phyloP scores from a whole-genome alignment of 2,329 filamentous ascomycete species.

The Paecilomyces variotii region DNA sequence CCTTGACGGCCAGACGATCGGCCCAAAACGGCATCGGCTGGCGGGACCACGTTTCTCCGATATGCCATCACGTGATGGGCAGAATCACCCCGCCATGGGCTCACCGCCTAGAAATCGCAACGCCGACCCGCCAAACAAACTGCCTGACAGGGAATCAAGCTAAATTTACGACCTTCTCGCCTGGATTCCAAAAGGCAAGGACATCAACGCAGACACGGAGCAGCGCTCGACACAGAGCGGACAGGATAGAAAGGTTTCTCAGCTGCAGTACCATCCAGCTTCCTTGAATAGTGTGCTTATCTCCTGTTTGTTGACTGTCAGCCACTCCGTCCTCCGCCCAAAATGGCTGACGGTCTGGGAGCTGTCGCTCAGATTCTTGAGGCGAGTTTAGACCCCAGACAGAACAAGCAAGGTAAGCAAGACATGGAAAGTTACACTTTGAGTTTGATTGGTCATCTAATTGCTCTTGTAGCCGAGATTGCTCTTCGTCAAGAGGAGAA shows the following conservation, averaged over 20 bases:
- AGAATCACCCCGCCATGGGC: constrained; percentile 14
- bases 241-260: background rate
- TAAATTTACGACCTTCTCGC: constrained; percentile 5
- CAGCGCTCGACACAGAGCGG: constrained; percentile 16
- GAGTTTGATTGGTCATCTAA: constrained; percentile 7
- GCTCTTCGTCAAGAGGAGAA: constrained; percentile 70
- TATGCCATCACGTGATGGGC: constrained; percentile 15
- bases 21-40: background rate
- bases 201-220: background rate
- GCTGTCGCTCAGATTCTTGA: constrained; percentile 74
- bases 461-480: constrained; percentile 58
- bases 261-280: background rate
- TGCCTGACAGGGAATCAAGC: constrained; percentile 22
- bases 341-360: constrained; percentile 55
- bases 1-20: background rate
- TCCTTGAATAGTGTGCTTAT: constrained; percentile 1
- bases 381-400: constrained; percentile 77
- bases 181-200: background rate
- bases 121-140: constrained; percentile 25
- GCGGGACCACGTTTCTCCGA: background rate
- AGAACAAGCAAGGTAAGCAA: constrained; percentile 82
- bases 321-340: constrained; percentile 19
- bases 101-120: constrained; percentile 21
- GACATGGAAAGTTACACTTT: background rate
- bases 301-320: constrained; percentile 4